These are phyloP conservation scores for Cyclospora cayetanensis DNA, from an alignment of 169 alveolate genomes.

Conservation along the genomic window DNA sequence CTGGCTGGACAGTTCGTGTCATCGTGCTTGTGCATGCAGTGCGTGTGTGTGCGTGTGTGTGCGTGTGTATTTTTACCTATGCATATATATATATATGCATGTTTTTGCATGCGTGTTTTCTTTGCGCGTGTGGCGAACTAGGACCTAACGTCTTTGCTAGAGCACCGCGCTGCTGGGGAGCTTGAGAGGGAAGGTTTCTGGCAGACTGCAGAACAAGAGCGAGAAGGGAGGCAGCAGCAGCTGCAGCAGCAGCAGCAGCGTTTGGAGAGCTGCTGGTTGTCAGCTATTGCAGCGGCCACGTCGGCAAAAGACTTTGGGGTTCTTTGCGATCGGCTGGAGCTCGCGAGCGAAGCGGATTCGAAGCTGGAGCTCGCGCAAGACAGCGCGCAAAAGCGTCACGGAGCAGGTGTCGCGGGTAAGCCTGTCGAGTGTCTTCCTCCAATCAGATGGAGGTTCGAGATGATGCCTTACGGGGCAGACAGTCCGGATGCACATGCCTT, in stretches of 20 bases:
- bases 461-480: slow-evolving; percentile 88
- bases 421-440: background rate
- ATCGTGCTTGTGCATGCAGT: background rate
- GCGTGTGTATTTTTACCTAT: background rate
- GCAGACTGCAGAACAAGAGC: slow-evolving; percentile 71
- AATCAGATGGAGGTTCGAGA: slow-evolving; percentile 80
- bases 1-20: background rate
- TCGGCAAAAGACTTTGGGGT: background rate
- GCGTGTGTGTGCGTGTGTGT: background rate
- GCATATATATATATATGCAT: background rate
- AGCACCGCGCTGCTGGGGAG: slow-evolving; percentile 84
- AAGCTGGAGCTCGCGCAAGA: background rate
- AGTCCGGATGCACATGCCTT: slow-evolving; percentile 83
- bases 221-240: slow-evolving; percentile 25
- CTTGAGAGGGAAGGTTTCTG: slow-evolving; percentile 86
- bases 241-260: slow-evolving; percentile 46
- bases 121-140: background rate
- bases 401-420: too few relatives aligned
- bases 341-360: too few relatives aligned
- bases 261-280: background rate
- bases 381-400: too few relatives aligned
- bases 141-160: slow-evolving; percentile 78
- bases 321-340: background rate
- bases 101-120: background rate
- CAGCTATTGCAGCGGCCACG: background rate